Conservation (phyloP, 2,329 filamentous ascomycete species). For the Paramyrothecium roridum region DNA sequence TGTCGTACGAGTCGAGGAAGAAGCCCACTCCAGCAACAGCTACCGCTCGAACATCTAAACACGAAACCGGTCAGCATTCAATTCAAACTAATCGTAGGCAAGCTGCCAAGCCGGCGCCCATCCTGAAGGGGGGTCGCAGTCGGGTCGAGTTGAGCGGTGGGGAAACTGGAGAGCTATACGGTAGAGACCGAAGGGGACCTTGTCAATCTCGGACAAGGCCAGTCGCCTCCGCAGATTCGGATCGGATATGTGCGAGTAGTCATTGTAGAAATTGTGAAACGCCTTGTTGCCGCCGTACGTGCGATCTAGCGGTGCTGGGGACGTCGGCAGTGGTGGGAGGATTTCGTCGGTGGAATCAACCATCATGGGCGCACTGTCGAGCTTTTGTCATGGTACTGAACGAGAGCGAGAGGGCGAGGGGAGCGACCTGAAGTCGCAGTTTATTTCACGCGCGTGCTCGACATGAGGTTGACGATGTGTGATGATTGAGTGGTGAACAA, state of each 20-base stretch:
- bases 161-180: constrained; percentile 33
- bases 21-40: constrained; percentile 79
- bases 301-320: constrained; percentile 26
- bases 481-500: constrained; percentile 7
- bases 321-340: constrained; percentile 36
- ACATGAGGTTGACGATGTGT: constrained; percentile 2
- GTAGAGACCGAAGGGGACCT: constrained; percentile 72
- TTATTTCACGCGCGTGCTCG: background rate
- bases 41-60: constrained; percentile 62
- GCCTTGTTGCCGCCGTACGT: constrained; percentile 64
- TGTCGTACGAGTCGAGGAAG: constrained; percentile 78
- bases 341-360: constrained; percentile 29
- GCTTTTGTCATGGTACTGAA: constrained; percentile 9
- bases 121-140: background rate
- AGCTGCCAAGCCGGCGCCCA: background rate
- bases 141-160: background rate
- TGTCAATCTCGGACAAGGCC: constrained; percentile 76
- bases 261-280: constrained; percentile 73
- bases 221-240: constrained; percentile 74
- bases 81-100: background rate
- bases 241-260: constrained; percentile 63
- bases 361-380: constrained; percentile 17
- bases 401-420: constrained; percentile 12
- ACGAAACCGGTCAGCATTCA: background rate
- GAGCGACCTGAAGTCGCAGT: constrained; percentile 16